phyloP scores from a whole-genome alignment of 345 rosid genomes.

The Noccaea bulbosa region DNA sequence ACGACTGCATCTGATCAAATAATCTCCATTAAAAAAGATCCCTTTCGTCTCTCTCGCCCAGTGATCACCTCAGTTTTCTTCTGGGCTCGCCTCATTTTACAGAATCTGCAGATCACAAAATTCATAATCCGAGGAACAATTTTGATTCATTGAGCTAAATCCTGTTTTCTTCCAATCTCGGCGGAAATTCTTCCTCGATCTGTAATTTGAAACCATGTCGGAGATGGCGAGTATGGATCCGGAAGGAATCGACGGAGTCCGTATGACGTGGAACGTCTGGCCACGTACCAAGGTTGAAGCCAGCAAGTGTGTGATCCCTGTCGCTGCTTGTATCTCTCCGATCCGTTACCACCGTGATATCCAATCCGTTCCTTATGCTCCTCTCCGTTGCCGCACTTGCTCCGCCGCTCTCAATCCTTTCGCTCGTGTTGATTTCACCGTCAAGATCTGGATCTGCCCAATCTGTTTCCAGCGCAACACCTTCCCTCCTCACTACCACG shows the following conservation, averaged over 20 bases:
- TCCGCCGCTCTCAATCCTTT: slow-evolving; percentile 74
- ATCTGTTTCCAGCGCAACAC: slow-evolving; percentile 90
- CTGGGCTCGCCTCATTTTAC: slow-evolving; percentile 1
- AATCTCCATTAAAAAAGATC: background rate
- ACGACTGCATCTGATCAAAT: slow-evolving; percentile 13
- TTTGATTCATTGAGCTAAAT: background rate
- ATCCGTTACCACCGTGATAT: slow-evolving; percentile 79
- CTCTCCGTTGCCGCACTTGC: slow-evolving; percentile 91
- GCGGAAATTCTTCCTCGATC: slow-evolving; percentile 23
- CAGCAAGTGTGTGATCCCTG: slow-evolving; percentile 96
- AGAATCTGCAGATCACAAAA: background rate
- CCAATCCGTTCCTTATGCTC: slow-evolving; percentile 79
- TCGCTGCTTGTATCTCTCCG: slow-evolving; percentile 89
- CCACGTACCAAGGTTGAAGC: slow-evolving; percentile 96
- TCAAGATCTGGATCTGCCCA: slow-evolving; percentile 99
- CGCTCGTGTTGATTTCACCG: slow-evolving; percentile 78
- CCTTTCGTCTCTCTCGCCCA: background rate
- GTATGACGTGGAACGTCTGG: slow-evolving; percentile 99
- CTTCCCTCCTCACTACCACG: slow-evolving; percentile 81
- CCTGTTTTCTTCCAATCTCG: too few species aligned
- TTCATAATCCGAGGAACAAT: background rate
- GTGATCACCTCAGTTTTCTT: too few species aligned
- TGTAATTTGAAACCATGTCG: slow-evolving; percentile 51
- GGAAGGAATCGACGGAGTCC: slow-evolving; percentile 90
- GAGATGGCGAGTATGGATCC: slow-evolving; percentile 88